Percentiles rank a stretch among this genome's conserved stretches.
phyloP scores from a whole-genome alignment of 345 rosid genomes.

The Lepidium africanum region DNA sequence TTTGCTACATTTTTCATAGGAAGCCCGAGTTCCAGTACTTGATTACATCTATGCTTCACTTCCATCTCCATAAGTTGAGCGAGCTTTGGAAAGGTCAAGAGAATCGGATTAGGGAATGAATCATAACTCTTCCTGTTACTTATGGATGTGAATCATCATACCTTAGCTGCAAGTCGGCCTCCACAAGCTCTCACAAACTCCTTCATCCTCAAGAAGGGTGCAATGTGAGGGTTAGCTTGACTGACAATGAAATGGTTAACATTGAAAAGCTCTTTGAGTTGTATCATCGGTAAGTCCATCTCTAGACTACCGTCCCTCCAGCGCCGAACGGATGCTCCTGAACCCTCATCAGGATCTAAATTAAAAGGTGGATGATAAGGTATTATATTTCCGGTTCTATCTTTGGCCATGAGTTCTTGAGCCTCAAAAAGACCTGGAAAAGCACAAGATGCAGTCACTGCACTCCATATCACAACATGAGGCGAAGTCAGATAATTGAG shows the following conservation, averaged over 20 bases:
- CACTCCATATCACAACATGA: slow-evolving; percentile 98
- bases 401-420: slow-evolving; percentile 98
- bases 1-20: slow-evolving; percentile 84
- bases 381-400: slow-evolving; percentile 87
- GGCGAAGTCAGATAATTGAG: slow-evolving; percentile 94
- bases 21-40: slow-evolving; percentile 75
- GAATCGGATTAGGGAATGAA: too few relatives aligned
- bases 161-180: slow-evolving; percentile 96
- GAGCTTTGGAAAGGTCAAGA: slow-evolving; percentile 33
- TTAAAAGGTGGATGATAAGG: slow-evolving; percentile 92
- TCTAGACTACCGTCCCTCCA: slow-evolving; percentile 99
- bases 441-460: slow-evolving; percentile 98
- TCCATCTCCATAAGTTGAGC: slow-evolving; percentile 90
- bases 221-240: slow-evolving; percentile 95
- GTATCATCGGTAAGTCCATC: slow-evolving; percentile 96
- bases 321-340: slow-evolving; percentile 51
- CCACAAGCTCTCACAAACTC: slow-evolving; percentile 80
- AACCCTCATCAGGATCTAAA: slow-evolving; percentile 65
- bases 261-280: slow-evolving; percentile 88
- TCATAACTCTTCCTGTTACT: too few relatives aligned
- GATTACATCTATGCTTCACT: slow-evolving; percentile 89
- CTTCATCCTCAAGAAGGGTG: slow-evolving; percentile 77
- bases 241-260: slow-evolving; percentile 96
- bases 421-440: slow-evolving; percentile 98
- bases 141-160: slow-evolving; percentile 11